Conservation (phyloP, 2,329 filamentous ascomycete species). For the Trichoderma endophyticum region DNA sequence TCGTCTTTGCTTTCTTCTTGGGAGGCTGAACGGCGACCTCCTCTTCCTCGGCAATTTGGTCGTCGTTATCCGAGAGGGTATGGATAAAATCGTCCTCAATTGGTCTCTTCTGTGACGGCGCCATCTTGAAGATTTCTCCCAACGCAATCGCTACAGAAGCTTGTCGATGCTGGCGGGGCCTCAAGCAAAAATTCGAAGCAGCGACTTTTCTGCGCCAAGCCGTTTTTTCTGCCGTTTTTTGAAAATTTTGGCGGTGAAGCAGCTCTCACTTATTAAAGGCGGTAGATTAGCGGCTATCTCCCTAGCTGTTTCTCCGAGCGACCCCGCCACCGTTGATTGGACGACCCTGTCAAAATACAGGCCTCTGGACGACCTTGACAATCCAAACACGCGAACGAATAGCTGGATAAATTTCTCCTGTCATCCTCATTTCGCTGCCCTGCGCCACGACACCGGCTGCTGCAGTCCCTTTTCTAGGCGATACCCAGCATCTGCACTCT, state of each 20-base stretch:
- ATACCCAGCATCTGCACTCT: slow-evolving; percentile 15
- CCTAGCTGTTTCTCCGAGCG: slow-evolving; percentile 23
- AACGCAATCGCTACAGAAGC: slow-evolving; percentile 19
- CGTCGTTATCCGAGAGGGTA: slow-evolving; percentile 59
- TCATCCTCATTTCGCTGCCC: slow-evolving; percentile 19
- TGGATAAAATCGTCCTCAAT: slow-evolving; percentile 56
- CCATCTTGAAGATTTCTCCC: slow-evolving; percentile 36
- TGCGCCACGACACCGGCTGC: slow-evolving; percentile 11
- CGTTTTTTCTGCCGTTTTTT: slow-evolving; percentile 26
- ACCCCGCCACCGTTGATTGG: slow-evolving; percentile 40
- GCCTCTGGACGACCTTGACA: slow-evolving; percentile 20
- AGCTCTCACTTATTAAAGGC: not conserved
- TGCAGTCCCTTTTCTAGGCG: slow-evolving; percentile 18
- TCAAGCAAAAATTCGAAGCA: slow-evolving; percentile 18
- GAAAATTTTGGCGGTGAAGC: slow-evolving; percentile 28
- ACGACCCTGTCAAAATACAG: slow-evolving; percentile 28
- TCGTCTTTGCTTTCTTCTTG: slow-evolving; percentile 48
- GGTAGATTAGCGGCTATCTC: slow-evolving; percentile 12
- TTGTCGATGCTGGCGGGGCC: slow-evolving; percentile 15
- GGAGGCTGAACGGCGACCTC: slow-evolving; percentile 45
- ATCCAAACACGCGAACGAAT: slow-evolving; percentile 22
- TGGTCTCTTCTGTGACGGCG: slow-evolving; percentile 49
- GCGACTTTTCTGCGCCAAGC: not conserved
- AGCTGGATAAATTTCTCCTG: slow-evolving; percentile 26
- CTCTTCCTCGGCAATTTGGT: slow-evolving; percentile 51